Percentiles rank a stretch among this genome's conserved stretches.
These are phyloP conservation scores for Fusarium sp. DNA, from an alignment of 2,329 filamentous ascomycete genomes.

Conservation along the genomic window DNA sequence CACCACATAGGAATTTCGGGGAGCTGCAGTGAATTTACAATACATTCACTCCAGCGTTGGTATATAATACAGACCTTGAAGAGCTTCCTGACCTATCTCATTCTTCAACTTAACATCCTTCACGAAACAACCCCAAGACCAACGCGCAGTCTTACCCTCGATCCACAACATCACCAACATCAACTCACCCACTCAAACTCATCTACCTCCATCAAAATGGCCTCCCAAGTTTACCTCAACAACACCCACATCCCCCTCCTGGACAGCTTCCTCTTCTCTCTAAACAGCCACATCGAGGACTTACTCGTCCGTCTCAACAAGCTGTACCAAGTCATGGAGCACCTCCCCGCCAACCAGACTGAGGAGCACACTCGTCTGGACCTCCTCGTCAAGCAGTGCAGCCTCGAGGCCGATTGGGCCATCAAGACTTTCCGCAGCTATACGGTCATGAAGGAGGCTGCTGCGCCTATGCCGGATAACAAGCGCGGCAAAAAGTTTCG, in stretches of 20 bases:
- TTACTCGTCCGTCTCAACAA: constrained; percentile 5
- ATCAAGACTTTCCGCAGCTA: neutral
- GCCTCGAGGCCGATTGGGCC: constrained; percentile 11
- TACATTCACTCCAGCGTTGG: neutral
- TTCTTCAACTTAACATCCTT: neutral
- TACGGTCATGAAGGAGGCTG: neutral
- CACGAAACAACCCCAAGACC: neutral
- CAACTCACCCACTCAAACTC: neutral
- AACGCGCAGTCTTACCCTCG: neutral
- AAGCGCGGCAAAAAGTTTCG: no score
- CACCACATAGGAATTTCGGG: neutral
- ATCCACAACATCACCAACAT: neutral
- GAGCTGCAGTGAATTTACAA: neutral
- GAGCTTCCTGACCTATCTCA: neutral
- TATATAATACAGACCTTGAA: neutral
- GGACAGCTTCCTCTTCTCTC: neutral
- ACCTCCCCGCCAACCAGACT: neutral
- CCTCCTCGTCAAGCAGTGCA: constrained; percentile 4
- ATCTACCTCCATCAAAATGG: neutral
- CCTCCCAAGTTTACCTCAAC: neutral
- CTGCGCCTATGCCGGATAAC: neutral
- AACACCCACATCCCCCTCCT: constrained; percentile 1
- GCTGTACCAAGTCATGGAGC: constrained; percentile 4
- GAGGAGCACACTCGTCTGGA: neutral
- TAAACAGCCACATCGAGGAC: constrained; percentile 2